These are phyloP conservation scores for Fusarium sp. DNA, from an alignment of 2,329 filamentous ascomycete genomes.

Conservation along the genomic window DNA sequence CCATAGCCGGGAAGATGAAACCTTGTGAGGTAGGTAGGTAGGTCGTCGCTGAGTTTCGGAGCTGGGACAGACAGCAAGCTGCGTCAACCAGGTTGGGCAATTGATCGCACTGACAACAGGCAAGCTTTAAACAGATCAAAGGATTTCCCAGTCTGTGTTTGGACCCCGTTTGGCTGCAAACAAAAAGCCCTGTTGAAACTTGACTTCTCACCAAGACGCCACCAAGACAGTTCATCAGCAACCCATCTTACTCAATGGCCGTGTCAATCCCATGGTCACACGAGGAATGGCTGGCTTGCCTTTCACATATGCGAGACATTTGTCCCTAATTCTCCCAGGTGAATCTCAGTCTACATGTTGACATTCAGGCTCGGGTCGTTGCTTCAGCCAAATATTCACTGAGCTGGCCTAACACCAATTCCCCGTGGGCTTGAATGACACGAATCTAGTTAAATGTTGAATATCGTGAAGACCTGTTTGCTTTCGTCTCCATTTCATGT, in stretches of 20 bases:
- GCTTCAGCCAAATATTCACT: neutral
- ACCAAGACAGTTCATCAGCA: neutral
- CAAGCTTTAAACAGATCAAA: neutral
- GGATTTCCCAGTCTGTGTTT: neutral
- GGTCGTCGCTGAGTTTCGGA: neutral
- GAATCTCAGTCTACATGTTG: neutral
- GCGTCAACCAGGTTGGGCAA: neutral
- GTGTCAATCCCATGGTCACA: neutral
- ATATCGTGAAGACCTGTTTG: neutral
- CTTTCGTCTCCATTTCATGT: neutral
- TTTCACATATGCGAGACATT: neutral
- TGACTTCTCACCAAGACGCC: neutral
- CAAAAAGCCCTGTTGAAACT: neutral
- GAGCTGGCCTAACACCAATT: neutral
- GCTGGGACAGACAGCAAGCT: neutral
- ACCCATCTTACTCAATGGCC: neutral
- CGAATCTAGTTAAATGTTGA: too few species aligned
- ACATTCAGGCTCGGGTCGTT: neutral
- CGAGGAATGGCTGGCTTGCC: neutral
- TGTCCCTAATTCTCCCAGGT: neutral
- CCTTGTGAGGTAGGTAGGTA: too few species aligned
- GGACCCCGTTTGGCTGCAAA: neutral
- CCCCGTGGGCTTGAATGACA: neutral
- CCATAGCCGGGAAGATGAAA: neutral
- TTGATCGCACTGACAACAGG: neutral